A percentile compares a stretch with the other conserved stretches of the same genome.
These are phyloP conservation scores for Micractinium conductrix DNA, from an alignment of 139 green algal genomes.

Conservation along the genomic window DNA sequence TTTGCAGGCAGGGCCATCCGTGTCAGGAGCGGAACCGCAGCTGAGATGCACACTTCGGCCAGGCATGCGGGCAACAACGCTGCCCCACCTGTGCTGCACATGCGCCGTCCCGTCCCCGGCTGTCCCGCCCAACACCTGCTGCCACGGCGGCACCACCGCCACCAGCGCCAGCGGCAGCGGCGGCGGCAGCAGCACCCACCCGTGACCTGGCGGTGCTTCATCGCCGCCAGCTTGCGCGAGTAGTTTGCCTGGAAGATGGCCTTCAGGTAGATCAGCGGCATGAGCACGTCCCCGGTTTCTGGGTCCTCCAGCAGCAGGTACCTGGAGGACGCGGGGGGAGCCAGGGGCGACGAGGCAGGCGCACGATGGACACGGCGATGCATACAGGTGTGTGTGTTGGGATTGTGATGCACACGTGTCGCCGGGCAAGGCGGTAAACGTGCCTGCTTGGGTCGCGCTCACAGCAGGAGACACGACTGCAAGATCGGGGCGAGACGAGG, in stretches of 20 bases:
- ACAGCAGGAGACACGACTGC: no score
- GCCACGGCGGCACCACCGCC: no score
- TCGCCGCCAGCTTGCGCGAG: constrained; percentile 59
- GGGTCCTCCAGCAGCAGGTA: constrained; percentile 69
- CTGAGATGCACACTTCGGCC: neutral
- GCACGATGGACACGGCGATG: no score
- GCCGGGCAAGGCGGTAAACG: neutral
- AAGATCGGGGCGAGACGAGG: no score
- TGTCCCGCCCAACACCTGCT: no score
- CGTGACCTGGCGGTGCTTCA: constrained; percentile 60
- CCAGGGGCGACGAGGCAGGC: no score
- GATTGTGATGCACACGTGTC: neutral
- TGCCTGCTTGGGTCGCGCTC: no score
- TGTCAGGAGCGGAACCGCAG: no score
- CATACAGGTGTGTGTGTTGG: no score
- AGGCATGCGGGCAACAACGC: neutral
- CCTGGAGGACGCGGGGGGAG: neutral
- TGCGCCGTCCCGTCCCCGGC: no score
- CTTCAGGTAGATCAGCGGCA: constrained; percentile 75
- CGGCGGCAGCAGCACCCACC: neutral
- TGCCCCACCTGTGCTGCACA: no score
- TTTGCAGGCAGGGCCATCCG: neutral
- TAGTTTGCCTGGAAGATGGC: constrained; percentile 64
- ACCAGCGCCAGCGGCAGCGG: no score
- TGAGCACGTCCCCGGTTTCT: constrained; percentile 70